A percentile compares a stretch with the other conserved stretches of the same genome.
These are phyloP conservation scores for Yamadazyma nakazawae DNA, from an alignment of 805 yeast species.

Conservation along the genomic window DNA sequence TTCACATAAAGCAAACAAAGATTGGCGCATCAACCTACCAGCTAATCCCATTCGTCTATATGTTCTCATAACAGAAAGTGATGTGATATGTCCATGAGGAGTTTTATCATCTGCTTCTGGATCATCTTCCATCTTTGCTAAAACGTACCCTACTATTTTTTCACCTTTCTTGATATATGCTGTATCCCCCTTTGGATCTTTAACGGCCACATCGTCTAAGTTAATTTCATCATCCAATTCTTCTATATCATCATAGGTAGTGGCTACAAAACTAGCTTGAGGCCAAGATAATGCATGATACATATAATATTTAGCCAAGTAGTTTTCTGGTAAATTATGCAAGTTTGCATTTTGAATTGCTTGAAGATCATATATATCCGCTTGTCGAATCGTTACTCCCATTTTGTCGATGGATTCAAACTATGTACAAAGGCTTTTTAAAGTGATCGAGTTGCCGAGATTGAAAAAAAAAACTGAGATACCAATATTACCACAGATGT, in stretches of 20 bases:
- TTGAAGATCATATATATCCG: conserved; percentile 80
- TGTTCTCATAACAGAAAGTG: conserved; percentile 91
- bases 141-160: conserved; percentile 90
- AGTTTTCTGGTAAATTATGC: conserved; percentile 92
- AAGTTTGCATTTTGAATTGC: conserved; percentile 95
- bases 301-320: conserved; percentile 86
- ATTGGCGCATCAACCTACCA: conserved; percentile 83
- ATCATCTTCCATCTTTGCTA: conserved; percentile 96
- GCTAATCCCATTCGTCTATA: conserved; percentile 95
- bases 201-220: conserved; percentile 15
- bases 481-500: background rate
- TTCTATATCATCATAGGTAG: conserved; percentile 54
- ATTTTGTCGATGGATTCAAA: conserved; percentile 26
- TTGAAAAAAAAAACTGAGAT: conserved; percentile 5
- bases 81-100: conserved; percentile 93
- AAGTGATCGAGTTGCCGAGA: background rate
- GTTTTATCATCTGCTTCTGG: conserved; percentile 69
- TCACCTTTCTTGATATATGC: conserved; percentile 67
- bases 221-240: conserved; percentile 26
- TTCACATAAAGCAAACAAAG: conserved; percentile 76
- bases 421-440: conserved; percentile 5
- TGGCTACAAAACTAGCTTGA: conserved; percentile 93
- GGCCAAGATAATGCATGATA: conserved; percentile 97
- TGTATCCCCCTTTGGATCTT: conserved; percentile 55
- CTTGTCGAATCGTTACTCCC: conserved; percentile 88